Percentiles rank a stretch among this genome's conserved stretches.
Conservation (phyloP, 305 asterid species). For the Fraxinus sp. region DNA sequence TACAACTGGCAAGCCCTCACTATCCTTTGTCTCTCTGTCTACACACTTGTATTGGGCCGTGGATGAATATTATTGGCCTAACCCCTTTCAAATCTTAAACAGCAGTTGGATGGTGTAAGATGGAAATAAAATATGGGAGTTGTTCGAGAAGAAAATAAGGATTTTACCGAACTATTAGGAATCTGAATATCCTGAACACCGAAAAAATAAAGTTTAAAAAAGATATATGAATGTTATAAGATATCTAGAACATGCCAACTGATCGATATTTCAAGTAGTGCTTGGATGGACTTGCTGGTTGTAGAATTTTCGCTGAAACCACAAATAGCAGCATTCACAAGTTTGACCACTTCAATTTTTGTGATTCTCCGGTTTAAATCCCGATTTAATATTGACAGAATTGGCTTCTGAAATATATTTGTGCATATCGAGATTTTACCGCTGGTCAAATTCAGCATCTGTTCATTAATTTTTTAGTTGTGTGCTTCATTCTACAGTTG, state of each 20-base stretch:
- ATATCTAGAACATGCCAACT: background rate
- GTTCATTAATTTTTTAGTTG: conserved; percentile 10
- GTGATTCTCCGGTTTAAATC: background rate
- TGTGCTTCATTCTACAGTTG: conserved; percentile 56
- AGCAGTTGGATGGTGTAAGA: background rate
- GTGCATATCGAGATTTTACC: background rate
- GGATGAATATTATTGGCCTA: background rate
- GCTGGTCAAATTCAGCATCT: background rate
- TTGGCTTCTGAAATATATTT: background rate
- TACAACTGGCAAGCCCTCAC: background rate
- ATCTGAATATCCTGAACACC: background rate
- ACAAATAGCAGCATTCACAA: background rate
- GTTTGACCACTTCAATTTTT: background rate
- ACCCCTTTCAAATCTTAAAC: background rate
- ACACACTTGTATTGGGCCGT: background rate
- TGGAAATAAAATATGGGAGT: background rate
- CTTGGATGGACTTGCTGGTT: background rate
- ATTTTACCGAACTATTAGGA: background rate
- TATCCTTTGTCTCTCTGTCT: background rate
- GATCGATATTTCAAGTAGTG: background rate
- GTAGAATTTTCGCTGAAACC: background rate
- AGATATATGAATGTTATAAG: background rate
- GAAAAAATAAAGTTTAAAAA: background rate
- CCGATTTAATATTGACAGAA: background rate
- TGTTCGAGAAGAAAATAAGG: background rate